Base-by-base conservation (phyloP, 2,329 filamentous ascomycete genomes). In the Colletotrichum eremochloae region DNA sequence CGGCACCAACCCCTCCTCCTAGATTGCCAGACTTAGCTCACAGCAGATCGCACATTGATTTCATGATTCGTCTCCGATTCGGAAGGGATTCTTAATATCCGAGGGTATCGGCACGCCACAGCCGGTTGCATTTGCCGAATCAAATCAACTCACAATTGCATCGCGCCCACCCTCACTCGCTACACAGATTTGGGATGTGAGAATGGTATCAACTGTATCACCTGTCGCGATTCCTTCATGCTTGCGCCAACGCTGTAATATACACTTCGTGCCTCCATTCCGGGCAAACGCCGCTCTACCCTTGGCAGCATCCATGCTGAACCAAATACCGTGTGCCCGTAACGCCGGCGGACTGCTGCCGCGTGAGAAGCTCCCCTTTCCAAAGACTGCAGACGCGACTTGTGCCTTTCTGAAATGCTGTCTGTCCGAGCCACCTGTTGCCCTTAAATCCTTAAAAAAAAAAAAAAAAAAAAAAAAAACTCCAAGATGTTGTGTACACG, bases 281-380 rank as follows among this genome's bases (percentile, higher is more conserved):
- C 67, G 42, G 46, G 40, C 63, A 44, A 71, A 73, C 68, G 71
- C 71, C 71, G 7, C 65, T 52, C 33, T 63, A 48, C 50, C 71
- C 29, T 48, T 72, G 71, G 52, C 58, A 63, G 71, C 71, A 71
- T 40, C 53, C 57, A 8, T 24, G 68, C 68, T 66, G 56, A 67
- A 48, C 68, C 67, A 36, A 15, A 62, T 67, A 55, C 62, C 62
- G n/a, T 50, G 31, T 73, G 40, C 50, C 68, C 57, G 44, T 36
- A 73, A 72, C 71, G 71, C 71, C 71, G 56, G 62, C 68, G 71
- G 52, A 36, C 68, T 52, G 38, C 40, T 71, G 62, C 68, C 67
- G 56, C 61, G 33, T 24, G 20, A 46, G 31, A 62, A 66, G 24
- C 12, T 57, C 42, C 12, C 52, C 36, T 42, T 15, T 40, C 56